Evolutionary conservation across 257 asterid genomes (phyloP).

Genomic region (Ocimum tenuiflorum): DNA sequence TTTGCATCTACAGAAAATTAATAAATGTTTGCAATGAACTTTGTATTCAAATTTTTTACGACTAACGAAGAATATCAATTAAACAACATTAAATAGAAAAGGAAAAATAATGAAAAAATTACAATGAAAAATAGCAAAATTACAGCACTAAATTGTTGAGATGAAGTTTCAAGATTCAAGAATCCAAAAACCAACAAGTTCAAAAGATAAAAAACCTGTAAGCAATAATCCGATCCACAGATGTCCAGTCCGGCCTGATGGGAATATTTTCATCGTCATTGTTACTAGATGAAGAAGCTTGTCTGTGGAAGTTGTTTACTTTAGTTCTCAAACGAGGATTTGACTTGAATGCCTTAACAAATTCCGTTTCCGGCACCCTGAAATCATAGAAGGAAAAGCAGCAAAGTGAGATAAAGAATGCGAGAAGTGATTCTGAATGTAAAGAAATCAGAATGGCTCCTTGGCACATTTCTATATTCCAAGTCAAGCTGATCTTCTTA

Average conservation of each 20-base stretch:
- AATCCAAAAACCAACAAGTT: not conserved
- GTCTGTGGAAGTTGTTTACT: constrained; percentile 75
- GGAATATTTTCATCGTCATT: constrained; percentile 73
- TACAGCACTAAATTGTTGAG: too few relatives aligned
- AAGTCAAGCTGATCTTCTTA: too few relatives aligned
- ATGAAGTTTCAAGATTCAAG: constrained; percentile 10
- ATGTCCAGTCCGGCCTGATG: constrained; percentile 92
- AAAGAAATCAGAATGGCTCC: not conserved
- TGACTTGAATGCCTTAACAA: constrained; percentile 76
- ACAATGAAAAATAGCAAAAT: too few relatives aligned
- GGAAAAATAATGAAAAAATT: too few relatives aligned
- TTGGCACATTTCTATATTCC: too few relatives aligned
- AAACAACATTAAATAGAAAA: too few relatives aligned
- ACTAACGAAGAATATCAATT: too few relatives aligned
- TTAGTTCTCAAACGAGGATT: constrained; percentile 83
- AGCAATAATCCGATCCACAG: constrained; percentile 82
- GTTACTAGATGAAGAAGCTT: constrained; percentile 56
- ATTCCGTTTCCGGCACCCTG: constrained; percentile 94
- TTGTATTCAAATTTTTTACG: too few relatives aligned
- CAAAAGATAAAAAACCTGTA: constrained; percentile 50
- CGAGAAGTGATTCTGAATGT: not conserved
- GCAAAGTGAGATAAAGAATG: constrained; percentile 14
- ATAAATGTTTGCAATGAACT: constrained; percentile 3
- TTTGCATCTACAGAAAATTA: not conserved
- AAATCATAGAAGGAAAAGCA: constrained; percentile 19